These are phyloP conservation scores for Wickerhamiella parazyma DNA, from an alignment of 805 yeast species.

Conservation along the genomic window DNA sequence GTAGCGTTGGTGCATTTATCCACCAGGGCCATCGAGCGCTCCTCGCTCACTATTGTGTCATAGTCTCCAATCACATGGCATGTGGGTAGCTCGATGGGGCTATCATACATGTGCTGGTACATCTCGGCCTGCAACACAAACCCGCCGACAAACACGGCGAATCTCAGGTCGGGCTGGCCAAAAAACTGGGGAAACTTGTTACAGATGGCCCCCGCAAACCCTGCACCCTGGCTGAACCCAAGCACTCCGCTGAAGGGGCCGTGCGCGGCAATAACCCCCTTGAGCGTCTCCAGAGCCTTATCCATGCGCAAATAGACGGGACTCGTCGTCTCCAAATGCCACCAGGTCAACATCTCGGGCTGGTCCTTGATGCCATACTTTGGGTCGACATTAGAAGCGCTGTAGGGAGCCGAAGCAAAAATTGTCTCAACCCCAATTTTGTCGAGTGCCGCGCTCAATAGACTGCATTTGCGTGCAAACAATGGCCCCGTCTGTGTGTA, in stretches of 20 bases:
- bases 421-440: constrained; percentile 54
- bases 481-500: constrained; percentile 61
- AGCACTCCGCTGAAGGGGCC: constrained; percentile 81
- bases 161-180: constrained; percentile 42
- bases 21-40: constrained; percentile 49
- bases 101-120: constrained; percentile 24
- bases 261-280: constrained; percentile 41
- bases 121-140: constrained; percentile 22
- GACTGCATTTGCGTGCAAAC: constrained; percentile 82
- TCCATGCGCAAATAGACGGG: constrained; percentile 25
- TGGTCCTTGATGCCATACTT: constrained; percentile 42
- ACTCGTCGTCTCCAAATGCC: constrained; percentile 35
- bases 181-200: constrained; percentile 44
- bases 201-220: constrained; percentile 58
- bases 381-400: constrained; percentile 51
- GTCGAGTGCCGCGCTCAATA: constrained; percentile 63
- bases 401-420: constrained; percentile 68
- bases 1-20: constrained; percentile 34
- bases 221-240: constrained; percentile 95
- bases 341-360: constrained; percentile 53
- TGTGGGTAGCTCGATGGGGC: constrained; percentile 29
- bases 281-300: constrained; percentile 37
- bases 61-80: constrained; percentile 75
- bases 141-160: constrained; percentile 68
- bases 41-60: constrained; percentile 73